Evolutionary conservation across 192 early-diverging fungal species (phyloP).

Genomic region (Coemansia sp.): DNA sequence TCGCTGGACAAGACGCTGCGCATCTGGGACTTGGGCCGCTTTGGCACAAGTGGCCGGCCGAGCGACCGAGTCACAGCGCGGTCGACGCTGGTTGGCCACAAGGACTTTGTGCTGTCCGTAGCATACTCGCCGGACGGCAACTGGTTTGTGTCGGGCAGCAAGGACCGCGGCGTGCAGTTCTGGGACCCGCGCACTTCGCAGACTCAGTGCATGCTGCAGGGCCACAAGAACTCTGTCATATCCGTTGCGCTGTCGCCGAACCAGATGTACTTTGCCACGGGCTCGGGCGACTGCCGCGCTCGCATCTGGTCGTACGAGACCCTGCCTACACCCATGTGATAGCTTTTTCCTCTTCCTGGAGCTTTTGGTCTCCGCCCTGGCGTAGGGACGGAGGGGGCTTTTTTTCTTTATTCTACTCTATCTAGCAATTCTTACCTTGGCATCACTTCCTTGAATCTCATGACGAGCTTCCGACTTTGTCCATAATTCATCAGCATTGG

Average conservation of each 20-base stretch:
- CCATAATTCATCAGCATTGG: too few relatives aligned
- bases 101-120: conserved; percentile 97
- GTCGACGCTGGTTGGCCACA: conserved; percentile 61
- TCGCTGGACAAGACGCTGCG: conserved; percentile 89
- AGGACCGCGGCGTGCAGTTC: conserved; percentile 91
- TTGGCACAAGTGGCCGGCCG: conserved; percentile 25
- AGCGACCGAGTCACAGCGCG: conserved; percentile 39
- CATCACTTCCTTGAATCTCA: too few relatives aligned
- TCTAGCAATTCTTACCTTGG: neutral
- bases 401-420: conserved; percentile 1
- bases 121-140: conserved; percentile 79
- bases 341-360: neutral
- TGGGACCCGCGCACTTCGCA: conserved; percentile 80
- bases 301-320: conserved; percentile 85
- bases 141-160: conserved; percentile 90
- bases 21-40: conserved; percentile 81
- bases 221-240: conserved; percentile 98
- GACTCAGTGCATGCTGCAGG: conserved; percentile 79
- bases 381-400: neutral
- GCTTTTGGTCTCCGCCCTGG: conserved; percentile 1
- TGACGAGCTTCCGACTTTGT: too few relatives aligned
- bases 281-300: conserved; percentile 89
- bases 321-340: conserved; percentile 6
- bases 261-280: conserved; percentile 91
- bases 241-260: conserved; percentile 80